These are phyloP conservation scores for Eragrostis nindensis DNA, from an alignment of 176 grass and related monocot genomes.

Conservation along the genomic window DNA sequence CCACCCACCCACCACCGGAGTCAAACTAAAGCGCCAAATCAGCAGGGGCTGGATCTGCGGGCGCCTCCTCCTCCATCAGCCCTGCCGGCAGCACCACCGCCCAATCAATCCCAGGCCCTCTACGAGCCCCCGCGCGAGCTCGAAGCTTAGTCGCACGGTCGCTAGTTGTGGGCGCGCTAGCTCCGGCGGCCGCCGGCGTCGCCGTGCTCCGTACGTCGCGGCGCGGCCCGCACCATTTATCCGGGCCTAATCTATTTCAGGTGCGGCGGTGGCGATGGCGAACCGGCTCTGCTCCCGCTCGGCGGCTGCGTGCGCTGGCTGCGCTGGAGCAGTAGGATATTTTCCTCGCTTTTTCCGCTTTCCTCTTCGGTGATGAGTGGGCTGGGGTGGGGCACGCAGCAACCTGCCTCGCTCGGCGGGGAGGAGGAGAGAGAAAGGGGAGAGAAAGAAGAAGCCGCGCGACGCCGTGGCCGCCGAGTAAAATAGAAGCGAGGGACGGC, in stretches of 20 bases:
- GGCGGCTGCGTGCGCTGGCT: neutral
- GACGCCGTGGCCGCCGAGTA: neutral
- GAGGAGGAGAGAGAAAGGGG: neutral
- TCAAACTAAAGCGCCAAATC: constrained; percentile 25
- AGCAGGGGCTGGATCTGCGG: constrained; percentile 49
- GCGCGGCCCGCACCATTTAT: constrained; percentile 33
- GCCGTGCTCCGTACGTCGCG: constrained; percentile 24
- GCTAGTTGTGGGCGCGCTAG: neutral
- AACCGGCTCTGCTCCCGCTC: neutral
- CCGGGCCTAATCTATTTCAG: constrained; percentile 38
- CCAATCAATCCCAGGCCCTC: neutral
- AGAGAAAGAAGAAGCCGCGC: neutral
- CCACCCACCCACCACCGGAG: neutral
- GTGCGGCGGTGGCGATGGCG: constrained; percentile 20
- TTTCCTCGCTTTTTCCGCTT: constrained; percentile 41
- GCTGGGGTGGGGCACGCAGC: constrained; percentile 21
- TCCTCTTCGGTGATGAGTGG: constrained; percentile 16
- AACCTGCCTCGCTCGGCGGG: neutral
- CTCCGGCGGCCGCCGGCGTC: constrained; percentile 23
- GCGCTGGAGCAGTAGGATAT: constrained; percentile 44
- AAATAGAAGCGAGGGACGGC: constrained; percentile 18
- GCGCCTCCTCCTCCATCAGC: constrained; percentile 42
- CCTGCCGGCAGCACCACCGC: neutral
- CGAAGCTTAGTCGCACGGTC: neutral
- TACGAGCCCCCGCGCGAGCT: neutral